Evolutionary conservation across 2,329 filamentous ascomycete species (phyloP).

Genomic region (Colletotrichum lindemuthianum): DNA sequence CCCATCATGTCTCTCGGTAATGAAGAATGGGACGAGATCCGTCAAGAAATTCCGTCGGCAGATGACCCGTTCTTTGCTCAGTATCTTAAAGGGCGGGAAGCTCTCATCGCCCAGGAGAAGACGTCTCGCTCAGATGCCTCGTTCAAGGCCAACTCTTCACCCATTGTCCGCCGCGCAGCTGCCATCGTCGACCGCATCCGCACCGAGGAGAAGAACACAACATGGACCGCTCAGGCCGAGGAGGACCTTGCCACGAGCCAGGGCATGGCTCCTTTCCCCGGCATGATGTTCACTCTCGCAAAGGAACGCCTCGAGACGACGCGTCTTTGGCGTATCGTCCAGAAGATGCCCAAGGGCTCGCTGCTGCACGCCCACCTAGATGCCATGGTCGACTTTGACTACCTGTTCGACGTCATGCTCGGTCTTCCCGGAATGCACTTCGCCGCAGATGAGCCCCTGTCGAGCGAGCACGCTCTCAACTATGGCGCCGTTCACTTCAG

Average conservation of each 20-base stretch:
- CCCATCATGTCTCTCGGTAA: conserved; percentile 56
- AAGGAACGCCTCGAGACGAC: conserved; percentile 81
- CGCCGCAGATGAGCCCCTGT: conserved; percentile 62
- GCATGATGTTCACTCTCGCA: conserved; percentile 86
- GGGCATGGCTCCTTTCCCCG: conserved; percentile 73
- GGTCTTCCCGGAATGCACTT: conserved; percentile 76
- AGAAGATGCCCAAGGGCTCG: conserved; percentile 82
- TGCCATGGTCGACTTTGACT: conserved; percentile 84
- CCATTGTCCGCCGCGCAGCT: conserved; percentile 76
- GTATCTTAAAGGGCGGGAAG: conserved; percentile 80
- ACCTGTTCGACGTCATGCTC: conserved; percentile 74
- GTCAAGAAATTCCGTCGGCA: conserved; percentile 63
- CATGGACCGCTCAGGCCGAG: conserved; percentile 76
- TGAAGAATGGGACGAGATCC: conserved; percentile 68
- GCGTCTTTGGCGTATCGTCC: conserved; percentile 80
- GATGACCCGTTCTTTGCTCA: conserved; percentile 83
- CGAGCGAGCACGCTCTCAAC: conserved; percentile 59
- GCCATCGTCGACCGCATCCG: conserved; percentile 79
- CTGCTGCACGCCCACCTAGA: conserved; percentile 83
- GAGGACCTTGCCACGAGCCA: conserved; percentile 68
- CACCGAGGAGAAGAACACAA: conserved; percentile 73
- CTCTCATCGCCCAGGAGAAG: conserved; percentile 83
- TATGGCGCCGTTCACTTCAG: conserved; percentile 66
- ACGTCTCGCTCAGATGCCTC: conserved; percentile 78
- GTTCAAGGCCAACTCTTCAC: conserved; percentile 76